These are phyloP conservation scores for Metarhizium rileyi DNA, from an alignment of 2,329 filamentous ascomycete genomes.

Conservation along the genomic window DNA sequence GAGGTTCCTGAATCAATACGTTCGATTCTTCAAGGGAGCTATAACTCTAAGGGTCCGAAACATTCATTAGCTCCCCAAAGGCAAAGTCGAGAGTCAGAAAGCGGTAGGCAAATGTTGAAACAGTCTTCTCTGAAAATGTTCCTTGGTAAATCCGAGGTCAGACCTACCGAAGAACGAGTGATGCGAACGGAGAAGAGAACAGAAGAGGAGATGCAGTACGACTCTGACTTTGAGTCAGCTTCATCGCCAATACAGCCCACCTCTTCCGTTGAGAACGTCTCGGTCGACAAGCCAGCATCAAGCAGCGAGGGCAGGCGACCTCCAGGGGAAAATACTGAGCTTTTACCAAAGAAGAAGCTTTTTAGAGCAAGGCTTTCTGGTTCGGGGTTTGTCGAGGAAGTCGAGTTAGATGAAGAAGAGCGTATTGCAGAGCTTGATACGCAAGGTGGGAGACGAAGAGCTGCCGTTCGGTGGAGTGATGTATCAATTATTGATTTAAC, in stretches of 20 bases:
- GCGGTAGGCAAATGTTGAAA: conserved; percentile 13
- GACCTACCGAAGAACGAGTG: background rate
- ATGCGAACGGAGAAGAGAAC: background rate
- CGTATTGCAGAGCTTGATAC: conserved; percentile 14
- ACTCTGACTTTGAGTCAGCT: conserved; percentile 9
- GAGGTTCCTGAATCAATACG: conserved; percentile 16
- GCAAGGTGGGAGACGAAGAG: conserved; percentile 9
- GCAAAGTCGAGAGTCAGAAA: background rate
- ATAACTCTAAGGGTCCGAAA: conserved; percentile 13
- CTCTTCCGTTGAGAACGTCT: background rate
- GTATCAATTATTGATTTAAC: conserved; percentile 25
- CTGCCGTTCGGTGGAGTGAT: conserved; percentile 20
- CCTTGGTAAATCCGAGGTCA: conserved; percentile 1
- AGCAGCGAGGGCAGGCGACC: conserved; percentile 1
- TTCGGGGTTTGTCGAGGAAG: conserved; percentile 29
- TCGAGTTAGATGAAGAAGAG: conserved; percentile 17
- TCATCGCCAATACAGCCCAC: background rate
- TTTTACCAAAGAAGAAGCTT: conserved; percentile 26
- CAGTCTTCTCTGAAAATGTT: conserved; percentile 26
- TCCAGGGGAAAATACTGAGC: background rate
- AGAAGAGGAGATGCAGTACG: conserved; percentile 6
- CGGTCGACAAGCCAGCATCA: background rate
- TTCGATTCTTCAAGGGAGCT: conserved; percentile 13
- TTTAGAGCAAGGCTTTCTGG: conserved; percentile 27
- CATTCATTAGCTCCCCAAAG: background rate